Evolutionary conservation across 2,329 filamentous ascomycete species (phyloP), one percentile per base, ranked within the genome.

Genomic region (Mariannaea sp.): DNA sequence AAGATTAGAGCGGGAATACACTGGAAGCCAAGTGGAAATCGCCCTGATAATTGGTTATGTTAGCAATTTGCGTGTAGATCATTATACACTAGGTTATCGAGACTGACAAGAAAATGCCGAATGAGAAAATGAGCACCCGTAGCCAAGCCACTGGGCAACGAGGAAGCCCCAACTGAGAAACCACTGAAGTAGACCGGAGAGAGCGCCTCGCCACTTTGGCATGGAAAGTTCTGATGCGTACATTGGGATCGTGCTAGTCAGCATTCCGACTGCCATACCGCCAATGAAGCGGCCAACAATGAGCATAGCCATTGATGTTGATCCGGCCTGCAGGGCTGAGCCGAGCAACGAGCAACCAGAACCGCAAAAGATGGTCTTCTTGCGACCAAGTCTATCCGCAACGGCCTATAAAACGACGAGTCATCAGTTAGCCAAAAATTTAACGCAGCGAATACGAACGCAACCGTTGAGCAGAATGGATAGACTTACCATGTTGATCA

Each of bases 271-370:
- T 1, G 77, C 77, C 10, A 78, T 49, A 4, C 79, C 79, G 9
- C 76, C 77, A 55, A 80, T 74, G 56, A 77, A 75, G 49, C 79
- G 74, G 6, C 78, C 78, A n/a, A 72, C 65, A 30, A 80, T 77
- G 9, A 81, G 64, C 73, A 79, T 79, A 17, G 58, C 52, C 42
- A 70, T 64, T 35, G 62, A 65, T 10, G 61, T 55, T 10, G 69
- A 63, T 12, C 66, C 68, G n/a, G 67, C 65, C 47, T 71, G 69
- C 7, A 72, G 60, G 9, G 67, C 59, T 7, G 65, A 67, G 1
- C 70, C 69, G 39, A 66, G 42, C 10, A 64, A 46, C 24, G 70
- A 70, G 19, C 71, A 53, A 1, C 68, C 45, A 7, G 68, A 59
- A 5, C 68, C 68, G 19, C 59, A 24, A 41, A 71, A 65, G 36